Conservation (phyloP, 257 asterid genomes). For the Fraxinus pennsylvanica region DNA sequence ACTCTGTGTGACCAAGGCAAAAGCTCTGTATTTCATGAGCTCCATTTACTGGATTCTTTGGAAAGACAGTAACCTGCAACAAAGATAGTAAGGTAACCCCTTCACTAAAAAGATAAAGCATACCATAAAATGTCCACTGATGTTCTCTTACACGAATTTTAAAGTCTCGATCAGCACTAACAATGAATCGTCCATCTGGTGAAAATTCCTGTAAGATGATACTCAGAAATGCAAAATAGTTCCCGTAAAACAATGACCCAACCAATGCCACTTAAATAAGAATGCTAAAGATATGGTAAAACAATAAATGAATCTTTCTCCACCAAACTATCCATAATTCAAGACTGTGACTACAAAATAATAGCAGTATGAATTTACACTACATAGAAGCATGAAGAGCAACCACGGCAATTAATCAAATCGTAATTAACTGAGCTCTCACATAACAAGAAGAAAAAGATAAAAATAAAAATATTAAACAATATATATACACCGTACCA, state of each 20-base stretch:
- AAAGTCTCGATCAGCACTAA: conserved; percentile 92
- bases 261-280: neutral
- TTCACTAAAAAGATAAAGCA: conserved; percentile 2
- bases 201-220: conserved; percentile 71
- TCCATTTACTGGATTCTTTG: conserved; percentile 70
- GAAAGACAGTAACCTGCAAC: conserved; percentile 73
- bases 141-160: conserved; percentile 75
- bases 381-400: neutral
- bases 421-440: neutral
- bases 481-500: conserved; percentile 49
- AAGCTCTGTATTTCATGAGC: conserved; percentile 85
- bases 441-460: conserved; percentile 7
- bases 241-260: neutral
- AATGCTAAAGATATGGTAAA: neutral
- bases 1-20: conserved; percentile 97
- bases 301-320: neutral
- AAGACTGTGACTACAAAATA: neutral
- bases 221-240: neutral
- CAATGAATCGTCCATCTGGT: conserved; percentile 67
- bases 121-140: conserved; percentile 8
- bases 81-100: conserved; percentile 27
- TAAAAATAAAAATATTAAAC: neutral
- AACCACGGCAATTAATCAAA: conserved; percentile 1
- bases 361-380: neutral
- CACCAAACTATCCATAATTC: neutral